Base-by-base conservation (phyloP, 139 green algal genomes). In the Chlamydomonas incerta region DNA sequence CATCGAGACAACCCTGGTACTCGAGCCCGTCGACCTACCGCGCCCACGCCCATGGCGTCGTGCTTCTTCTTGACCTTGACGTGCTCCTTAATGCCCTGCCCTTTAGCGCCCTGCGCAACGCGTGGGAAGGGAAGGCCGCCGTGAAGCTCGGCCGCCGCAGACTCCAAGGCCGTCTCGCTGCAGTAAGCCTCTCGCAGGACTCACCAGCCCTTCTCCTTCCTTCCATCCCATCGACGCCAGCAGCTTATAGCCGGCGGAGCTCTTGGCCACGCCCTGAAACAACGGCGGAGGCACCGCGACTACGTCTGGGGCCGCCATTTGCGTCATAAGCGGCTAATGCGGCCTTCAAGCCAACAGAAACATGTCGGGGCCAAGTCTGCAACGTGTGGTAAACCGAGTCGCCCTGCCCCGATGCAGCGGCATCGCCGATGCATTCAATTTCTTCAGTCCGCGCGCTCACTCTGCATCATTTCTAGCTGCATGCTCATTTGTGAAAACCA, bases 51-150 rank as follows among this genome's bases (percentile, higher is more conserved):
- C 72, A 93, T 90, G 11, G 90, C 94, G 73, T 98, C 95, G 79
- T 93, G 91, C 79, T 96, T 96, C 90, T 97, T 97, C 88, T 96
- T 96, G n/a, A 96, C 95, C 72, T 91, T 93, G 18, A 98, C 88
- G 83, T 98, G 95, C 66, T 92, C 81, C n/a, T 91, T 96, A 81
- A 98, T 98, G 80, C 95, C 95, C 76, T 97, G 94, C 83, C 95
- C 93, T 33, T 89, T 90, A 2, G 93, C 92, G 28, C 95, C 95
- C 93, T 96, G 81, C 69, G 86, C 21, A 6, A 21, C 5, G 8
- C 41, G 41, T 8, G 41, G 8, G 41, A 13, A 50, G 6, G 23
- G 4, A 37, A 73, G 11, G 34, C 18, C 21, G 20, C 68, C 26
- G 34, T 26, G 58, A 58, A 26, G 46, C 34, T 24, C 55, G 20